These are phyloP conservation scores for Flaveria brownii DNA, from an alignment of 129 eudicot species.

Conservation along the genomic window DNA sequence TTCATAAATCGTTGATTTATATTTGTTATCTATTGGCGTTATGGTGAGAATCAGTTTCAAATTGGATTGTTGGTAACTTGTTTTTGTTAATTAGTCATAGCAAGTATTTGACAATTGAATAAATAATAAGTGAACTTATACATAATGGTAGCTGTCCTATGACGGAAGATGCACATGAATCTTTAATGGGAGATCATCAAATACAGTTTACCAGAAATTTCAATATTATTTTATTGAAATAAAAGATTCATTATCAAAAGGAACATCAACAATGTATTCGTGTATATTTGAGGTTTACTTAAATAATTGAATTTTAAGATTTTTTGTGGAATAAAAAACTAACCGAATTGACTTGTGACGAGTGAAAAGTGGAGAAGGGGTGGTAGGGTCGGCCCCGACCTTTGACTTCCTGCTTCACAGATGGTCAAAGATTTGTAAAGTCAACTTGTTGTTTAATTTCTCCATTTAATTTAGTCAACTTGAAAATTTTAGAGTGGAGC, in stretches of 20 bases:
- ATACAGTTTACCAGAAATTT: neutral
- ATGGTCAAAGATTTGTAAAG: conserved; percentile 13
- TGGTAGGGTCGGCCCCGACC: conserved; percentile 45
- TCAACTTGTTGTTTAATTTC: conserved; percentile 1
- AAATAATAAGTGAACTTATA: too few relatives aligned
- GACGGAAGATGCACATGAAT: neutral
- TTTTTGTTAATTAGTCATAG: too few relatives aligned
- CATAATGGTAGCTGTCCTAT: neutral
- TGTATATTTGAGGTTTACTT: conserved; percentile 9
- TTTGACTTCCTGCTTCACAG: conserved; percentile 22
- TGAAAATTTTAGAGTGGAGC: conserved; percentile 15
- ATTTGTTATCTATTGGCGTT: too few relatives aligned
- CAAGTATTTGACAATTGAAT: too few relatives aligned
- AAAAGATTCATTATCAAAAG: neutral
- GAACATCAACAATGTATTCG: neutral
- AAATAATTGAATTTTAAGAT: conserved; percentile 20
- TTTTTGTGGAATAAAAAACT: conserved; percentile 5
- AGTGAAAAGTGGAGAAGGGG: conserved; percentile 27
- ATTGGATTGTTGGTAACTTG: too few relatives aligned
- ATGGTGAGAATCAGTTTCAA: too few relatives aligned
- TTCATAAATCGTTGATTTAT: too few relatives aligned
- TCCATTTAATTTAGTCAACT: neutral
- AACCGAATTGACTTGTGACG: conserved; percentile 12
- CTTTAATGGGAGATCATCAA: neutral
- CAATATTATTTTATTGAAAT: neutral